A percentile compares a stretch with the other conserved stretches of the same genome.
Conservation (phyloP, 345 rosid genomes). For the Citrus trifoliata region DNA sequence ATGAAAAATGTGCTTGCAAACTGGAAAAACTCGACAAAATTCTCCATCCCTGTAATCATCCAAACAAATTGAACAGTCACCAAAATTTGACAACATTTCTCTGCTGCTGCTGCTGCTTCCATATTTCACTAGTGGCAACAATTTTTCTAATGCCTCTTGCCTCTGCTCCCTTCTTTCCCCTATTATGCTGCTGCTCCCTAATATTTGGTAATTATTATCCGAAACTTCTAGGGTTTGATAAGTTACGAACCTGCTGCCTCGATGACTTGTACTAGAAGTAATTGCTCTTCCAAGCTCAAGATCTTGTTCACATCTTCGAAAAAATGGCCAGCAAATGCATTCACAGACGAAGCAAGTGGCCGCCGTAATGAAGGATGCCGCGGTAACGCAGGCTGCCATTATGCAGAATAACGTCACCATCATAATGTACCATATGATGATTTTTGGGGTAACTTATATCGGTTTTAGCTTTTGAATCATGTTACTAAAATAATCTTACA, state of each 20-base stretch:
- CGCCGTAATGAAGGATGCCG: background rate
- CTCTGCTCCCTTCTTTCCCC: background rate
- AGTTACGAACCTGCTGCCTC: background rate
- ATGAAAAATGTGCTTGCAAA: conserved; percentile 23
- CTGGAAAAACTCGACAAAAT: background rate
- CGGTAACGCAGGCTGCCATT: background rate
- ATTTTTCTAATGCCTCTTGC: conserved; percentile 8
- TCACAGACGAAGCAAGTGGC: background rate
- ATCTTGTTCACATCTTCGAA: background rate
- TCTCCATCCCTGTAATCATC: background rate
- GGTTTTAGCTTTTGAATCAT: background rate
- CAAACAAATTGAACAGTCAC: background rate
- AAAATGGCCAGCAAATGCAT: background rate
- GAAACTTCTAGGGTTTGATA: background rate
- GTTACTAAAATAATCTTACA: background rate
- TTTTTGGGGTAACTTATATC: too few species aligned
- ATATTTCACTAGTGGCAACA: conserved; percentile 9
- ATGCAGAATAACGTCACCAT: background rate
- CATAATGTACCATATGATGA: background rate
- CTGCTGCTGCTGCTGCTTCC: background rate
- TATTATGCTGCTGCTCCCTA: too few species aligned
- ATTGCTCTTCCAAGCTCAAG: background rate
- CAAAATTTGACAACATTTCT: background rate
- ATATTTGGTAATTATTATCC: background rate
- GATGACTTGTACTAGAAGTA: background rate